A percentile compares a stretch with the other conserved stretches of the same genome.
Conservation (phyloP, 2,329 filamentous ascomycete species). For the Leptosphaerulina australis region DNA sequence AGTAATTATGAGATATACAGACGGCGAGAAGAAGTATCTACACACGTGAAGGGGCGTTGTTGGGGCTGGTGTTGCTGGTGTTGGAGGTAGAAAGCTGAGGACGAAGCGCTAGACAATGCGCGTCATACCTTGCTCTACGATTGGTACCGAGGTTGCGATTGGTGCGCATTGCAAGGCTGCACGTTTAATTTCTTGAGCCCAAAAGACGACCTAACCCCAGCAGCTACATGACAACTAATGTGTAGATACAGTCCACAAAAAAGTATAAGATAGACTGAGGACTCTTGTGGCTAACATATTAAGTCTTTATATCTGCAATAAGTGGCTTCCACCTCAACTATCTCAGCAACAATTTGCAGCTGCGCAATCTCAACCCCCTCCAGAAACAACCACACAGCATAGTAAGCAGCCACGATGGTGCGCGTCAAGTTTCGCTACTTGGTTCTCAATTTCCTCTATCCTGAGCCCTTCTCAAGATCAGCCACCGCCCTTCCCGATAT, state of each 20-base stretch:
- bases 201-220: background rate
- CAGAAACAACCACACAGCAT: background rate
- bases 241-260: too few species aligned
- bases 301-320: background rate
- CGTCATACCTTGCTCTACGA: constrained; percentile 30
- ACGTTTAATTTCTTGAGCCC: constrained; percentile 11
- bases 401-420: constrained; percentile 67
- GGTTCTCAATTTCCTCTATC: constrained; percentile 91
- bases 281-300: background rate
- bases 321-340: constrained; percentile 4
- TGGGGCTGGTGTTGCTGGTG: constrained; percentile 15
- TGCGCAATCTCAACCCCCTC: background rate
- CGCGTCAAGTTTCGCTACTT: constrained; percentile 96
- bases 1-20: constrained; percentile 10
- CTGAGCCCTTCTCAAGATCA: constrained; percentile 57
- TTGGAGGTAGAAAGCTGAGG: constrained; percentile 31
- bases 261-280: too few species aligned
- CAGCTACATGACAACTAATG: too few species aligned
- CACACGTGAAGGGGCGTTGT: background rate
- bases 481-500: constrained; percentile 59
- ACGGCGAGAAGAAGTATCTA: background rate
- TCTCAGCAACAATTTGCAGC: too few species aligned
- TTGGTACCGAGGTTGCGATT: constrained; percentile 13
- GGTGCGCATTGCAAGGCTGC: constrained; percentile 8
- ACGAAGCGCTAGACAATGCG: constrained; percentile 29